Base-by-base conservation (phyloP, 1,139 yeast genomes). In the Taphrina sp. region DNA sequence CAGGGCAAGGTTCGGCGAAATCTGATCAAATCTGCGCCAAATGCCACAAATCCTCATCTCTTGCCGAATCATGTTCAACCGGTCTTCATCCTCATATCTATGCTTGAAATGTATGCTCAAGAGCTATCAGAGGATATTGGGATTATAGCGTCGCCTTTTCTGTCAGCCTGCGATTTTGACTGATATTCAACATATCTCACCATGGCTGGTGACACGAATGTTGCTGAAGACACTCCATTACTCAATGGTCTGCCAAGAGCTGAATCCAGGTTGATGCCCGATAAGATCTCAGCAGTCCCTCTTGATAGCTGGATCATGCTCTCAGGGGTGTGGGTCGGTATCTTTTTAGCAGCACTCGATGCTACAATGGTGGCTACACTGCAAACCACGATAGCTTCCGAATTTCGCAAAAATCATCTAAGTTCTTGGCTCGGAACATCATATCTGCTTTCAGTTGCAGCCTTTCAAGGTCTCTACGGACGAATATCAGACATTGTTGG, bases 401-500 rank as follows among this genome's bases (percentile, higher is more conserved):
- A 59, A 12, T 47, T 61, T n/a, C 33, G 56, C 51, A 57, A 53
- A 17, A 43, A 56, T 28, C 42, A 52, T 2, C 39, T 58, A 22
- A 49, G 55, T 17, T 42, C 61, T n/a, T 61, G 62, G 62, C 60
- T 61, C 3, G 57, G 62, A 24, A 60, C 61, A n/a, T 58, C 62
- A 5, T 54, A 53, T 20, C 44, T 60, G 52, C 36, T 61, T 35
- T 60, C 62, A 7, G 60, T 59, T 26, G 61, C 63, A 10, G 60
- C 63, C 7, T 57, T 60, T 33, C 61, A 60, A 34, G 60, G 58
- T n/a, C 70, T 78, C 22, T 79, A 77, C 59, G 82, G 82, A 8
- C 74, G 78, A 46, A 66, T 78, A 16, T 75, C 80, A 3, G 82
- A 78, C 60, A 69, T 79, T n/a, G 69, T 78, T 36, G 82, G 82